Percentiles rank a stretch among this genome's conserved stretches.
Conservation (phyloP, 108 stramenopile species). For the Pseudonitzschia pungens region DNA sequence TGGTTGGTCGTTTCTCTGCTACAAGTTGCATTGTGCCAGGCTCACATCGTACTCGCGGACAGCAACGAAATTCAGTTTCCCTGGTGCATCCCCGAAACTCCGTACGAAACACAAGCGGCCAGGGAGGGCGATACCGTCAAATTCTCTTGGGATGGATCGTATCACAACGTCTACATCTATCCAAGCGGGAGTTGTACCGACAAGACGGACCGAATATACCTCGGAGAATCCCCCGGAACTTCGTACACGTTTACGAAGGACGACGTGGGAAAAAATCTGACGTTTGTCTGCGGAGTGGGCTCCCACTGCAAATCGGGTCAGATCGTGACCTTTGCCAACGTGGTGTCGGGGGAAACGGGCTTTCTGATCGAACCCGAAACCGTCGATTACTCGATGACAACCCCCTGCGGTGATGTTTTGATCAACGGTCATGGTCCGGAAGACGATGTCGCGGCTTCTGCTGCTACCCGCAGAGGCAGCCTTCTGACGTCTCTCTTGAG, state of each 20-base stretch:
- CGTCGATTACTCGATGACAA: neutral
- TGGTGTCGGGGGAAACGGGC: neutral
- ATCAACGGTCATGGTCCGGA: neutral
- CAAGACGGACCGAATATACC: conserved; percentile 7
- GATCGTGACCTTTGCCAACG: neutral
- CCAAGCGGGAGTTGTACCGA: neutral
- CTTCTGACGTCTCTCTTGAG: too few relatives aligned
- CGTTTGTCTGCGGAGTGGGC: conserved; percentile 9
- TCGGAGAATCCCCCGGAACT: neutral
- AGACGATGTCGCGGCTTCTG: neutral
- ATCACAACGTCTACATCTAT: conserved; percentile 5
- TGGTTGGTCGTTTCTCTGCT: too few relatives aligned
- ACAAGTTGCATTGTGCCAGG: too few relatives aligned
- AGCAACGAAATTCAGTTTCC: neutral
- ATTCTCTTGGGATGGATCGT: neutral
- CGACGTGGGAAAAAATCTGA: neutral
- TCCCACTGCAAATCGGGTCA: neutral
- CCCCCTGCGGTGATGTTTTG: neutral
- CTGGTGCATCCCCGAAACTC: conserved; percentile 1
- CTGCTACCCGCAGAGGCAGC: neutral
- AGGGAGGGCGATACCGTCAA: conserved; percentile 1
- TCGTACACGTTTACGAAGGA: neutral
- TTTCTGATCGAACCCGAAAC: neutral
- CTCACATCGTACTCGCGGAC: neutral
- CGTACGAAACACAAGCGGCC: neutral